Evolutionary conservation across 208 protist species (phyloP), one percentile per base, ranked within the genome.

Genomic region (Leishmania arabica): DNA sequence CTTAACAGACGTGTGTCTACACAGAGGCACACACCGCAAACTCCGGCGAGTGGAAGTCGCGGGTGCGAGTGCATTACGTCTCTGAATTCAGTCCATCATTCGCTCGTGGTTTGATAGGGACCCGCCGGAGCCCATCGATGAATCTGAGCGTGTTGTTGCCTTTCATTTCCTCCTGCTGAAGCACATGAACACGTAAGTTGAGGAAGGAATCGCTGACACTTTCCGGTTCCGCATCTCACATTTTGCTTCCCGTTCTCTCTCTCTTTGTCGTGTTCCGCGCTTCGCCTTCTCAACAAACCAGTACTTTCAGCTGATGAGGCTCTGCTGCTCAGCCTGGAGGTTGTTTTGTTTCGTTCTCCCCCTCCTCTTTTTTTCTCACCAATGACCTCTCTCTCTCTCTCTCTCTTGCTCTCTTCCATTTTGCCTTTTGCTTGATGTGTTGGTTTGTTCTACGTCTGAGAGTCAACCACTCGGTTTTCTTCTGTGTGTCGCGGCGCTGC

Each of bases 341-440:
- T 69, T 70, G 5, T 65, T 73, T 40, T 72, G 40, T n/a, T 60
- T 24, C n/a, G 49, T 34, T 31, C n/a, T 31, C 49, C 56, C 42
- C 11, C 17, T 27, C 51, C 42, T 53, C 17, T 13, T 73, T 73
- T 73, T 53, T 73, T 56, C 27, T 82, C 79, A 68, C 64, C 5
- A 68, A 68, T 68, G 49, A 40, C 75, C 42, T 70, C 45, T 65
- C 72, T 21, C 24, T 70, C 45, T 65, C 72, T 21, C 24, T 21
- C 27, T 83, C 5, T 45, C 42, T 45, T 45, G 42, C 42, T 31
- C 66, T 53, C 68, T 68, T 77, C 21, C 24, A n/a, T 31, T 80
- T 24, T 80, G 37, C 60, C 37, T 79, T 73, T 73, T 37, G 64
- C 40, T 85, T 81, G 54, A 31, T 66, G 21, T 42, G 75, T 60